Base-by-base conservation (phyloP, 2,329 filamentous ascomycete species). In the Malbranchea zuffiana region DNA sequence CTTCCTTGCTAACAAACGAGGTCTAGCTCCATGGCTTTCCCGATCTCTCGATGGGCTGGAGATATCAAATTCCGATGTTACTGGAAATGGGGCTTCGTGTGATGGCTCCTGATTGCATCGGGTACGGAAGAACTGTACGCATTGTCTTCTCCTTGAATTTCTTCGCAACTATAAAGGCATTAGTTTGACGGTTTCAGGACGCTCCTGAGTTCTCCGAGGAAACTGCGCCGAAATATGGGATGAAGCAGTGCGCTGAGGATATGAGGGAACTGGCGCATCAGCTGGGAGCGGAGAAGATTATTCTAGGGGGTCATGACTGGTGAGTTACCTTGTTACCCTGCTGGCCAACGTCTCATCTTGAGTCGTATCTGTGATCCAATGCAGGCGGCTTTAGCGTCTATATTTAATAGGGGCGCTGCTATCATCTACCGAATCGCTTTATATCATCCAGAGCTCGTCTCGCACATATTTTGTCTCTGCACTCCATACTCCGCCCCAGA, bases 281-380 rank as follows among this genome's bases (percentile, higher is more conserved):
- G 24, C 57, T 78, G 3, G 62, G 65, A 3, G 63, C 66, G 36
- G 64, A 54, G 28, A 65, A 57, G 32, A 80, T 94, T 51, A 78
- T 95, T 39, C 71, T 95, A 10, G 85, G 86, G 32, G 88, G 86
- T 5, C 88, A 95, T 62, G 88, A 96, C 61, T 95, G 88, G 74
- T 63, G 56, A 32, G 37, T 44, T 26, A 15, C 21, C 5, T 23
- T 31, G 39, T 39, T 4, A 10, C 15, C 25, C 35, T 15, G n/a
- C n/a, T n/a, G n/a, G n/a, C n/a, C n/a, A n/a, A n/a, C n/a, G n/a
- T n/a, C n/a, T n/a, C n/a, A n/a, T n/a, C n/a, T n/a, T n/a, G n/a
- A n/a, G n/a, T n/a, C n/a, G n/a, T n/a, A n/a, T n/a, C n/a, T n/a
- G n/a, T n/a, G n/a, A n/a, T n/a, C n/a, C n/a, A n/a, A n/a, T n/a